These are phyloP conservation scores for Periconia sp. DNA, from an alignment of 2,329 filamentous ascomycete species.

Conservation along the genomic window DNA sequence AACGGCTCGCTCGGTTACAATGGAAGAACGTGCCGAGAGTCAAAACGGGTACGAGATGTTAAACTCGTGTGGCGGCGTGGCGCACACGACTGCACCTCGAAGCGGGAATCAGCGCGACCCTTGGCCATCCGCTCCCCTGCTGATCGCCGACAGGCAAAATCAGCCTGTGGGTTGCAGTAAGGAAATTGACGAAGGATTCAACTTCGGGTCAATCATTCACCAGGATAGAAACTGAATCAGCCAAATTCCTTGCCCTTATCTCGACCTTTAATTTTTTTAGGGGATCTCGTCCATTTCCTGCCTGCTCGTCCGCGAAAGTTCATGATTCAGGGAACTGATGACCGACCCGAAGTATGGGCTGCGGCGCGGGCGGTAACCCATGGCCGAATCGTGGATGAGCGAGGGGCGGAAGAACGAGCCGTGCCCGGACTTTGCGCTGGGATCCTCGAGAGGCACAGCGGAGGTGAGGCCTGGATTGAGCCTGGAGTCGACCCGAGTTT, in stretches of 20 bases:
- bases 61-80: background rate
- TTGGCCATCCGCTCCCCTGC: background rate
- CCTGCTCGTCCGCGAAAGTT: background rate
- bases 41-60: background rate
- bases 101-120: conserved; percentile 2
- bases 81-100: background rate
- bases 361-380: background rate
- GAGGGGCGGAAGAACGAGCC: background rate
- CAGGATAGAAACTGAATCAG: no score
- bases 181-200: background rate
- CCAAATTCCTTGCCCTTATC: no score
- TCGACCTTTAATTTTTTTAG: no score
- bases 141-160: background rate
- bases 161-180: background rate
- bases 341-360: background rate
- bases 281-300: background rate
- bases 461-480: background rate
- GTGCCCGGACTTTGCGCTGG: background rate
- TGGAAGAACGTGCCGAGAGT: background rate
- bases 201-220: no score
- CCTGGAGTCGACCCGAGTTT: background rate
- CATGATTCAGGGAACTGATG: background rate
- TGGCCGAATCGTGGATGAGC: background rate
- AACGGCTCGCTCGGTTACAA: background rate
- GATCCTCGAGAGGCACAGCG: background rate